Percentiles rank a stretch among this genome's conserved stretches.
These are phyloP conservation scores for Sporothrix brasiliensis DNA, from an alignment of 2,329 filamentous ascomycete genomes.

Conservation along the genomic window DNA sequence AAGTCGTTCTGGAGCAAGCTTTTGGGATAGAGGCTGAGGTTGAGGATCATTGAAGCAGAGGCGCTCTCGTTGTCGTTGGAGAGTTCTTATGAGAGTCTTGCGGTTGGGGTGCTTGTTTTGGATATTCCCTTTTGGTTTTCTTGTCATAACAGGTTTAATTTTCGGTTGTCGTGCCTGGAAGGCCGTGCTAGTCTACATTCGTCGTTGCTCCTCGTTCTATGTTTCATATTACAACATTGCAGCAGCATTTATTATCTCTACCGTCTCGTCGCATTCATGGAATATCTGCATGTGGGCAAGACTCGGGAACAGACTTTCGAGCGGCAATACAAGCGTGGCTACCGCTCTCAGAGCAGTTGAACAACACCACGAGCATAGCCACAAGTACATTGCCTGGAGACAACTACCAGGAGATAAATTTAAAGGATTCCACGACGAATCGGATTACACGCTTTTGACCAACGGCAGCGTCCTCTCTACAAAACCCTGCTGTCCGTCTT, in stretches of 20 bases:
- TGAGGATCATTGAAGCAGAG: not conserved
- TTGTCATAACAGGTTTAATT: not conserved
- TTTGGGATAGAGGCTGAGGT: constrained; percentile 11
- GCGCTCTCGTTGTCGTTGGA: not conserved
- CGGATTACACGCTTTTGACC: constrained; percentile 4
- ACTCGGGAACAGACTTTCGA: too few species aligned
- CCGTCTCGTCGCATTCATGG: too few species aligned
- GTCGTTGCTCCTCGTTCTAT: not conserved
- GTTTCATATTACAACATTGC: not conserved
- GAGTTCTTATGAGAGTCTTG: too few species aligned
- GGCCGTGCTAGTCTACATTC: not conserved
- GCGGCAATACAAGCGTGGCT: too few species aligned
- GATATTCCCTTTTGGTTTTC: constrained; percentile 1
- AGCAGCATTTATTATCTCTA: not conserved
- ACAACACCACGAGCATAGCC: too few species aligned
- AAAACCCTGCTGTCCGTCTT: too few species aligned
- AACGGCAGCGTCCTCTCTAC: not conserved
- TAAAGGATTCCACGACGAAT: not conserved
- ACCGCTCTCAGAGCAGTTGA: too few species aligned
- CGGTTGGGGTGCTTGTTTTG: constrained; percentile 4
- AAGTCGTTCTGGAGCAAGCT: constrained; percentile 53
- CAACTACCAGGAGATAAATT: too few species aligned
- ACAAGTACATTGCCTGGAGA: too few species aligned
- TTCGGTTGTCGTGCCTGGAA: not conserved
- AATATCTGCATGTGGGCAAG: too few species aligned